These are phyloP conservation scores for Cladosporium halotolerans DNA, from an alignment of 2,329 filamentous ascomycete genomes.

Conservation along the genomic window DNA sequence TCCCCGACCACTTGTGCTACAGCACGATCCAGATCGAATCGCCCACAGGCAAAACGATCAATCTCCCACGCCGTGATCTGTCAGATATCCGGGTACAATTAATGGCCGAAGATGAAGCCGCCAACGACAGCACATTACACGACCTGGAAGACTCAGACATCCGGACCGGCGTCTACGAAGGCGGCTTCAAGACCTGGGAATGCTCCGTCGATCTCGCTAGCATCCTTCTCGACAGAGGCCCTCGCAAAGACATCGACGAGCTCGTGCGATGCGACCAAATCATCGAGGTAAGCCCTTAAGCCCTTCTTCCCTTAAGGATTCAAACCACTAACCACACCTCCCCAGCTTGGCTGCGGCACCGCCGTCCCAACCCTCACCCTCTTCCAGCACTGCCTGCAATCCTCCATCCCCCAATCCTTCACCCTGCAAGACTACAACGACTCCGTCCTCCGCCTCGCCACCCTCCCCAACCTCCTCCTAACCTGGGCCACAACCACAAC, in stretches of 20 bases:
- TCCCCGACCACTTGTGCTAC: constrained; percentile 72
- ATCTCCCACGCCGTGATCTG: constrained; percentile 66
- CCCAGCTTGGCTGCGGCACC: constrained; percentile 59
- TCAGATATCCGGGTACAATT: constrained; percentile 78
- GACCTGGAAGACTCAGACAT: constrained; percentile 65
- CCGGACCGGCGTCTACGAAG: constrained; percentile 76
- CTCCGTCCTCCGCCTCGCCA: constrained; percentile 69
- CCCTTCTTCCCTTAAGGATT: not conserved
- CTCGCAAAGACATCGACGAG: constrained; percentile 45
- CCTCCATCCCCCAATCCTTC: constrained; percentile 50
- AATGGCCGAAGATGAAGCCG: constrained; percentile 58
- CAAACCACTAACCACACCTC: not conserved
- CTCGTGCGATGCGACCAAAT: constrained; percentile 44
- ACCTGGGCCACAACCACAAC: constrained; percentile 46
- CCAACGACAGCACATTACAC: constrained; percentile 47
- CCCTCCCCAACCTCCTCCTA: constrained; percentile 70
- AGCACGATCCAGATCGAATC: constrained; percentile 54
- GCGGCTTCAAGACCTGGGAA: constrained; percentile 86
- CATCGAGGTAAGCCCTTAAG: constrained; percentile 35
- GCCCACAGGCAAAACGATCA: constrained; percentile 49
- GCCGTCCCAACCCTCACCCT: constrained; percentile 66
- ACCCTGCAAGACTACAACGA: constrained; percentile 75
- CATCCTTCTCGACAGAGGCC: constrained; percentile 47
- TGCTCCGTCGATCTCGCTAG: constrained; percentile 74
- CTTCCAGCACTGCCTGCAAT: constrained; percentile 55